Evolutionary conservation across 495 filamentous ascomycete genomes (phyloP).

Genomic region (Hyaloscypha finlandica): DNA sequence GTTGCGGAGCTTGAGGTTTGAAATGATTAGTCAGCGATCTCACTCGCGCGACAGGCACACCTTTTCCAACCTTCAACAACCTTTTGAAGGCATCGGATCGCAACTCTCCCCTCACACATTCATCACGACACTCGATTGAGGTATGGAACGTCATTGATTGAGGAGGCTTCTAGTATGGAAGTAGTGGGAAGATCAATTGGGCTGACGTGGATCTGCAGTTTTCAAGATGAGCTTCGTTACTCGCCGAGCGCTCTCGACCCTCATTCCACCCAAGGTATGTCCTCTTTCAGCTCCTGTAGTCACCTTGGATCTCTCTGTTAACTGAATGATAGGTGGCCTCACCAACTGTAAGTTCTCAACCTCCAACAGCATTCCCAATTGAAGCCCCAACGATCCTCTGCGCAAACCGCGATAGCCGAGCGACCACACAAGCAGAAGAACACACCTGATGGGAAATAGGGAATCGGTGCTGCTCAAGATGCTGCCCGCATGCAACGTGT

Average conservation of each 20-base stretch:
- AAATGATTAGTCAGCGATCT: slow-evolving; percentile 18
- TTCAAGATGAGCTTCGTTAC: slow-evolving; percentile 87
- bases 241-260: slow-evolving; percentile 89
- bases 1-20: slow-evolving; percentile 12
- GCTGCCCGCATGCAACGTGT: slow-evolving; percentile 94
- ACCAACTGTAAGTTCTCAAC: slow-evolving; percentile 72
- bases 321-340: slow-evolving; percentile 71
- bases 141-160: slow-evolving; percentile 17
- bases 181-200: slow-evolving; percentile 19
- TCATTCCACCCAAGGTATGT: slow-evolving; percentile 96
- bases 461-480: slow-evolving; percentile 89
- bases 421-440: slow-evolving; percentile 3
- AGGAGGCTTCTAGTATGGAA: neutral
- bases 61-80: slow-evolving; percentile 23
- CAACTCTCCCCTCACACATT: slow-evolving; percentile 19
- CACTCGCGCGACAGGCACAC: slow-evolving; percentile 3
- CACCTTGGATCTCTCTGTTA: slow-evolving; percentile 3
- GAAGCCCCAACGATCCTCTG: neutral
- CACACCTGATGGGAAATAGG: slow-evolving; percentile 55
- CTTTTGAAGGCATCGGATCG: slow-evolving; percentile 3
- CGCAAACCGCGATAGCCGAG: slow-evolving; percentile 7
- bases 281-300: neutral
- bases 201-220: slow-evolving; percentile 33
- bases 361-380: neutral
- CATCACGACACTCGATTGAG: slow-evolving; percentile 32